phyloP scores from a whole-genome alignment of 305 asterid genomes.

The Coffea humblotiana region DNA sequence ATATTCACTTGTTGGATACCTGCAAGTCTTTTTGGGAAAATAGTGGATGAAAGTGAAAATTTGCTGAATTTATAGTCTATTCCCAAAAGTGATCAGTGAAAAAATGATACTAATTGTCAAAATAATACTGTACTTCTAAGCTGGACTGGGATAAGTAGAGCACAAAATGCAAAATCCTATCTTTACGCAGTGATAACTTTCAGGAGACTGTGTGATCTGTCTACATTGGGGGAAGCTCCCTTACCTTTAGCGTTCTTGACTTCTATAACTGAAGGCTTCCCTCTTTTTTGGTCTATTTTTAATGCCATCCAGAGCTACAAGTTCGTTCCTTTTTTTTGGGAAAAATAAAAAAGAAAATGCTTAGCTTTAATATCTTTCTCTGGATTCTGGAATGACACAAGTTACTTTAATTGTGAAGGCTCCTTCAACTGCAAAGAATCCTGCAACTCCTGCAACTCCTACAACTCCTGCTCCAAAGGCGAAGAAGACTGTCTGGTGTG shows the following conservation, averaged over 20 bases:
- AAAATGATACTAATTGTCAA: neutral
- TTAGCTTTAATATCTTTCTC: too few species aligned
- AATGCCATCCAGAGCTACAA: neutral
- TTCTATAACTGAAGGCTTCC: neutral
- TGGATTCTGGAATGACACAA: neutral
- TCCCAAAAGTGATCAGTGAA: neutral
- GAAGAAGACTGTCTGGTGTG: conserved; percentile 44
- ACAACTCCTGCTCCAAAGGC: conserved; percentile 30
- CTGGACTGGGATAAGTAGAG: neutral
- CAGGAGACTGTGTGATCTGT: neutral
- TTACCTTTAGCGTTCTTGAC: neutral
- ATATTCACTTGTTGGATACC: neutral
- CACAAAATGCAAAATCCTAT: neutral
- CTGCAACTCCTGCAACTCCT: conserved; percentile 19
- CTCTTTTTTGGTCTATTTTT: too few species aligned
- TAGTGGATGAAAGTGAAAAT: neutral
- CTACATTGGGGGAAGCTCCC: neutral
- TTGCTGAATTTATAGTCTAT: neutral
- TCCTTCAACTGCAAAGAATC: conserved; percentile 3
- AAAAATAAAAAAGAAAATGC: too few species aligned
- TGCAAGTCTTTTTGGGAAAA: neutral
- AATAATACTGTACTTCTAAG: neutral
- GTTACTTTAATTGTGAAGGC: neutral
- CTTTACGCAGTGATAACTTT: neutral
- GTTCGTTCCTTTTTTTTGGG: neutral